Base-by-base conservation (phyloP, 2,329 filamentous ascomycete species). In the Tolypocladium capitatum region DNA sequence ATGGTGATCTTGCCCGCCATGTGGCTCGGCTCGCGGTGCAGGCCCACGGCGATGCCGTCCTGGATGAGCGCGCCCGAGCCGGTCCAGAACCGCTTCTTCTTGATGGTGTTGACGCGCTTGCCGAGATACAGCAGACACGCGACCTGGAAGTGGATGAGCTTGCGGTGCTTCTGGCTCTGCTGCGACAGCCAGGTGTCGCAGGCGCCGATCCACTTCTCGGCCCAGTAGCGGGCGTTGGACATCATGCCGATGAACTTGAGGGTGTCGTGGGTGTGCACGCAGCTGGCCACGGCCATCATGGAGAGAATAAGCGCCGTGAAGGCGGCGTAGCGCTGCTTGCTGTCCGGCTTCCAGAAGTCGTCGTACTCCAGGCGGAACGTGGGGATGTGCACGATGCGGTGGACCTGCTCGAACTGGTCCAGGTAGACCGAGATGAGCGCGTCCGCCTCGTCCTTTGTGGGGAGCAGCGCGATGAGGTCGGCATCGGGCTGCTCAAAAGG, bases 11-110 rank as follows among this genome's bases (percentile, higher is more conserved):
- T 73, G 47, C 71, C 69, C 18, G 65, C 67, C 64, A 78, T 74
- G 49, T 73, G 69, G 54, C 73, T 73, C 3, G 76, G 76, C 56
- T 81, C 78, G 18, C 74, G 73, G 54, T 81, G 78, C 43, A 81
- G 65, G 16, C 76, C 77, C 30, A 80, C 72, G 2, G 73, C 72
- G 49, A 81, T 73, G 47, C 73, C 76, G 46, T 80, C 74, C 43
- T 76, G 75, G 14, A 79, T 71, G 48, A 81, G 65, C 5, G 71
- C 67, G 0, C 77, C 76, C 1, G 77, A 68, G 35, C 70, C 68
- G 16, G 74, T 77, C 77, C 77, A 81, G 60, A 78, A 80, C 13
- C 75, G 69, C 68, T 81, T 81, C 70, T 81, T 81, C 66, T 80
- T 79, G 53, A 81, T 72, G 2, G 73, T 76, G 61, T 81, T 81